Conservation (phyloP, 176 grass and related monocot species). For the Oryza rufipogon region DNA sequence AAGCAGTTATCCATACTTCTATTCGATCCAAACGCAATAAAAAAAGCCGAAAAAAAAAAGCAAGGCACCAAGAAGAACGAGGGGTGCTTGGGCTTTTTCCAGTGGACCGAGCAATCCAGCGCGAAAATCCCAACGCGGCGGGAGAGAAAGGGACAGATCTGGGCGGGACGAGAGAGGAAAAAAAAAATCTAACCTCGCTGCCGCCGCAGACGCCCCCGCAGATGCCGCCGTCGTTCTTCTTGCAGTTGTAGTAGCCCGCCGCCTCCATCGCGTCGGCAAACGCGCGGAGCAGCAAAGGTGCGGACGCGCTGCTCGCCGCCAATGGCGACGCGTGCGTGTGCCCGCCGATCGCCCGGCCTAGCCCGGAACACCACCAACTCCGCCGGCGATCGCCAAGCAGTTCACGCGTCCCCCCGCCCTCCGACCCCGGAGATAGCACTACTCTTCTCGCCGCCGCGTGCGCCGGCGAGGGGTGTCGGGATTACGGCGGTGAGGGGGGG, state of each 20-base stretch:
- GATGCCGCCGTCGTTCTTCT: background rate
- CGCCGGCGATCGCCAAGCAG: background rate
- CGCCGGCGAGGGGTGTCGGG: background rate
- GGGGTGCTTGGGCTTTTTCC: no score
- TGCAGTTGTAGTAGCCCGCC: background rate
- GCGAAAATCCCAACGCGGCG: background rate
- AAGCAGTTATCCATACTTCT: background rate
- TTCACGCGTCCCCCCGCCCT: no score
- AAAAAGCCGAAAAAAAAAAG: background rate
- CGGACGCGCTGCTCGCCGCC: background rate
- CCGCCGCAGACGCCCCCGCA: background rate
- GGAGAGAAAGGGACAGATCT: background rate
- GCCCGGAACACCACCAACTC: no score
- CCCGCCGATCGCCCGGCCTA: no score
- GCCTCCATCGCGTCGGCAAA: background rate
- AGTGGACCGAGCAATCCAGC: background rate
- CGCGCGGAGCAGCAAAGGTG: background rate
- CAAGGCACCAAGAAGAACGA: background rate
- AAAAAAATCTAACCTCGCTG: background rate
- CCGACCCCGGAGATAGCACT: no score
- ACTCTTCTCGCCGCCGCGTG: no score
- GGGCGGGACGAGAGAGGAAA: background rate
- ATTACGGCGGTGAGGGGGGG: background rate
- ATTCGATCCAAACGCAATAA: constrained; percentile 3
- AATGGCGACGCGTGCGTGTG: background rate